phyloP scores from a whole-genome alignment of 306 rosid species.

The Amphicarpaea edgeworthii region DNA sequence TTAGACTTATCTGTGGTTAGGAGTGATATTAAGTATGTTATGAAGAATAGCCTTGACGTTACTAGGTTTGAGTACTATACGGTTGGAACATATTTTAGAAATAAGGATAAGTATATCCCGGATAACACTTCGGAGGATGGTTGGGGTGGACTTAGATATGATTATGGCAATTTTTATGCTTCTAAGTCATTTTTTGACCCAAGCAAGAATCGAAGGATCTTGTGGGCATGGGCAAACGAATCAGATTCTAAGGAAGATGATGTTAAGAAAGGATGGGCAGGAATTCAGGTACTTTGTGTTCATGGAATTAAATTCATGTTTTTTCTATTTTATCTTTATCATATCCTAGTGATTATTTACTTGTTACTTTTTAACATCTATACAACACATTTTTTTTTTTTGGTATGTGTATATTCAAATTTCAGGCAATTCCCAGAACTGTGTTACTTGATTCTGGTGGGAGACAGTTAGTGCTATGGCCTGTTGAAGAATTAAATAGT shows the following conservation, averaged over 20 bases:
- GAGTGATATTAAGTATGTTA: slow-evolving; percentile 59
- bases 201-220: slow-evolving; percentile 62
- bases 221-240: slow-evolving; percentile 97
- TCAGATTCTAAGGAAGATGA: slow-evolving; percentile 59
- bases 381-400: background rate
- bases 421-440: slow-evolving; percentile 76
- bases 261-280: slow-evolving; percentile 84
- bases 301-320: background rate
- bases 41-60: slow-evolving; percentile 78
- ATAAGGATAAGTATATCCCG: slow-evolving; percentile 63
- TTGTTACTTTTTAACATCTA: background rate
- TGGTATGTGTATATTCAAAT: background rate
- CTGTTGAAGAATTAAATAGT: slow-evolving; percentile 65
- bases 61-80: slow-evolving; percentile 90
- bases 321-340: background rate
- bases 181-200: slow-evolving; percentile 83
- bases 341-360: background rate
- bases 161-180: slow-evolving; percentile 90
- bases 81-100: slow-evolving; percentile 54
- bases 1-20: slow-evolving; percentile 61
- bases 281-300: slow-evolving; percentile 67
- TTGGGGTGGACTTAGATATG: slow-evolving; percentile 81
- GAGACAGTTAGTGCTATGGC: slow-evolving; percentile 78
- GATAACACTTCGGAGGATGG: slow-evolving; percentile 72
- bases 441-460: slow-evolving; percentile 67